Evolutionary conservation across 306 rosid species (phyloP).

Genomic region (Quercus berberidifolia): DNA sequence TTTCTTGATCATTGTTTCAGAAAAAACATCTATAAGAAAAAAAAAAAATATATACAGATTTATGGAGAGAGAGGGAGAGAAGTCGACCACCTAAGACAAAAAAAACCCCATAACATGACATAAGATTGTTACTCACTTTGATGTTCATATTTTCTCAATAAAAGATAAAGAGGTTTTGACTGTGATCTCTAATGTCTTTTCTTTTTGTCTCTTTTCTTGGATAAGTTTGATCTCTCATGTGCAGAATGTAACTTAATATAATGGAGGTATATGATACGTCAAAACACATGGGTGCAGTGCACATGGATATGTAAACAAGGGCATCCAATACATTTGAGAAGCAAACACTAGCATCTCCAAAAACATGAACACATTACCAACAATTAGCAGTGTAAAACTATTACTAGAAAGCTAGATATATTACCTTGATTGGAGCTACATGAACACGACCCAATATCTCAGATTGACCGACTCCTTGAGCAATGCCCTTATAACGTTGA

Average conservation of each 20-base stretch:
- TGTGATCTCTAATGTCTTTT: not conserved
- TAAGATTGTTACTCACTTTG: too few species aligned
- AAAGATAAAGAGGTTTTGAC: not conserved
- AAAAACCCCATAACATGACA: too few species aligned
- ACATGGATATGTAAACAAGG: not conserved
- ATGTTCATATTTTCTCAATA: too few species aligned
- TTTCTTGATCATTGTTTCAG: not conserved
- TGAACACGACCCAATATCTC: slow-evolving; percentile 96
- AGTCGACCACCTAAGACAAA: too few species aligned
- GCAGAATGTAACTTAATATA: too few species aligned
- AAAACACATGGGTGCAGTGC: not conserved
- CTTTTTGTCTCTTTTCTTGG: too few species aligned
- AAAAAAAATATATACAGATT: not conserved
- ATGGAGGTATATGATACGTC: not conserved
- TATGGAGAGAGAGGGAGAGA: not conserved
- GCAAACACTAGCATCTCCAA: not conserved
- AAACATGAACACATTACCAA: not conserved
- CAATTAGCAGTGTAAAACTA: slow-evolving; percentile 6
- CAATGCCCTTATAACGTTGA: slow-evolving; percentile 90
- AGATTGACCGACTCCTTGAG: slow-evolving; percentile 96
- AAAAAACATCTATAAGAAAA: not conserved
- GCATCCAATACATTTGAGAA: not conserved
- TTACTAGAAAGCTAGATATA: not conserved
- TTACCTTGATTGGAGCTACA: slow-evolving; percentile 98
- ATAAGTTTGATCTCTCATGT: not conserved